Evolutionary conservation across 495 filamentous ascomycete genomes (phyloP).

Genomic region (Chaetomidium leptoderma): DNA sequence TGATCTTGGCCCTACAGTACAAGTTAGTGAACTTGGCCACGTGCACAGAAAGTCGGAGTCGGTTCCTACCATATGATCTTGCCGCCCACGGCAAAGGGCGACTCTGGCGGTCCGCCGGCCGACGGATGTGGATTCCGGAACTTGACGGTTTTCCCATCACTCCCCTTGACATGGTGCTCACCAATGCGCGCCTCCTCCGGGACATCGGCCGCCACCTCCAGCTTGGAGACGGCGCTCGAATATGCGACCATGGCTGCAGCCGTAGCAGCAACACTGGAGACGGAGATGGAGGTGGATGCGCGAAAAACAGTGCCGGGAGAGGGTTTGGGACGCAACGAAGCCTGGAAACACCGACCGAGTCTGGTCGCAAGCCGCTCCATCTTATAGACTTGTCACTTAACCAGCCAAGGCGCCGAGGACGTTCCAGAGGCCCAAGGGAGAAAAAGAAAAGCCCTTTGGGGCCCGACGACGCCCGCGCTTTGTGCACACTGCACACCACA

Average conservation of each 20-base stretch:
- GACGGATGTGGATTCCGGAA: constrained; percentile 39
- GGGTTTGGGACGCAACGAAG: not conserved
- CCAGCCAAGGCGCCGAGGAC: too few relatives aligned
- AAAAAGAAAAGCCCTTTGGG: not conserved
- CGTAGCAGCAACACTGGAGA: constrained; percentile 13
- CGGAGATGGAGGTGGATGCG: constrained; percentile 15
- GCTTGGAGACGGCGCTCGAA: constrained; percentile 25
- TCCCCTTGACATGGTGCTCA: constrained; percentile 36
- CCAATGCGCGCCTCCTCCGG: constrained; percentile 27
- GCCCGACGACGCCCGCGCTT: too few relatives aligned
- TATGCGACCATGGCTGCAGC: constrained; percentile 19
- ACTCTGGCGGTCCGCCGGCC: constrained; percentile 5
- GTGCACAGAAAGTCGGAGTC: not conserved
- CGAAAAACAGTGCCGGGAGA: not conserved
- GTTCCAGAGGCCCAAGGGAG: too few relatives aligned
- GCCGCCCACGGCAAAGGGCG: not conserved
- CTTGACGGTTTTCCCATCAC: constrained; percentile 30
- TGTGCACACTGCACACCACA: too few relatives aligned
- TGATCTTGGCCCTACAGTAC: constrained; percentile 48
- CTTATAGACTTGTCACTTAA: too few relatives aligned
- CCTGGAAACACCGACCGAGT: not conserved
- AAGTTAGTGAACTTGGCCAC: not conserved
- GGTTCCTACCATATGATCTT: constrained; percentile 18
- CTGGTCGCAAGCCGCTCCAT: constrained; percentile 4
- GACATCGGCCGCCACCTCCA: constrained; percentile 11